Evolutionary conservation across 129 eudicot species (phyloP).

Genomic region (Artemisia argyi): DNA sequence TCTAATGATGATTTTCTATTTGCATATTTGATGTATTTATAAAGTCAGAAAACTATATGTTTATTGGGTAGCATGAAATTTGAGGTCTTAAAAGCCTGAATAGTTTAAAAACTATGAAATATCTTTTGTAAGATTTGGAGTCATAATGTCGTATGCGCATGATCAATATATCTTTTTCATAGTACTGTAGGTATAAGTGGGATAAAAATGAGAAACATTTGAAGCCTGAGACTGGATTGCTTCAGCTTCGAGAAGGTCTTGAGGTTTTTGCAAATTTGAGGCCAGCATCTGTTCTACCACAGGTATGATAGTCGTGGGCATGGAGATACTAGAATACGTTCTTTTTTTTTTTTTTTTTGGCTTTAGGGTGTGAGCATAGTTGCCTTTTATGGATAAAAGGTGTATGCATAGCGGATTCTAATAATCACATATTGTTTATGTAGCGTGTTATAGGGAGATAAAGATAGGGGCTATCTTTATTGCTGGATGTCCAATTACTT

Average conservation of each 20-base stretch:
- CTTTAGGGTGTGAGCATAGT: not conserved
- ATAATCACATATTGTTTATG: not conserved
- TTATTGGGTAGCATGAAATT: not conserved
- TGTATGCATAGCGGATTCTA: not conserved
- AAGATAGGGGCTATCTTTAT: not conserved
- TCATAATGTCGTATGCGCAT: not conserved
- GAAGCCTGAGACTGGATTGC: constrained; percentile 90
- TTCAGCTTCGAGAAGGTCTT: constrained; percentile 86
- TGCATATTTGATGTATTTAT: not conserved
- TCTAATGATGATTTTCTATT: not conserved
- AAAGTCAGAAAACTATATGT: not conserved
- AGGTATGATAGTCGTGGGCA: constrained; percentile 37
- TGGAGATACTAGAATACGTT: constrained; percentile 9
- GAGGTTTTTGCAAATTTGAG: constrained; percentile 81
- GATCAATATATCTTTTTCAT: not conserved
- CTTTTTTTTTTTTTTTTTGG: too few relatives aligned
- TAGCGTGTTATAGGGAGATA: not conserved
- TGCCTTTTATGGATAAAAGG: not conserved
- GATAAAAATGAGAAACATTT: constrained; percentile 72
- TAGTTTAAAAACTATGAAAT: not conserved
- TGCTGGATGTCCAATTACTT: not conserved
- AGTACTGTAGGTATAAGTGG: constrained; percentile 73
- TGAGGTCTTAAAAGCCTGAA: not conserved
- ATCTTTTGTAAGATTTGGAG: constrained; percentile 8
- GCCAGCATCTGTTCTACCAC: constrained; percentile 81